Evolutionary conservation across 306 rosid species (phyloP).

Genomic region (Ormosia emarginata): DNA sequence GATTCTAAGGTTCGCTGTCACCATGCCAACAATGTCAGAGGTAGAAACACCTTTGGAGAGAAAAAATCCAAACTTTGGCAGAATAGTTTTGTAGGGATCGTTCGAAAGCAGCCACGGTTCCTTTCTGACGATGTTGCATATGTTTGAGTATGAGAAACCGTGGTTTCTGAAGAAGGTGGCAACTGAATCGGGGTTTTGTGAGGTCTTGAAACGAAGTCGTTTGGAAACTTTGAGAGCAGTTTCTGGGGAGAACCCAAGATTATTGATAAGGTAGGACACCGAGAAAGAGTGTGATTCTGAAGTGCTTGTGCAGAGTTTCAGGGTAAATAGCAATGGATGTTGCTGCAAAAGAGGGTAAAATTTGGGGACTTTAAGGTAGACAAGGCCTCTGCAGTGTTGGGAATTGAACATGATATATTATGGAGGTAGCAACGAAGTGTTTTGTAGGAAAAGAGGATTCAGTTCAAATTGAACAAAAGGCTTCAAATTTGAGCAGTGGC

Average conservation of each 20-base stretch:
- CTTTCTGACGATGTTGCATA: too few species aligned
- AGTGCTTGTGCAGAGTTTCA: not conserved
- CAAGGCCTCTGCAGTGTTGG: too few species aligned
- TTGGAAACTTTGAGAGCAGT: not conserved
- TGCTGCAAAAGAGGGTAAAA: too few species aligned
- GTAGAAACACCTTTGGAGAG: conserved; percentile 17
- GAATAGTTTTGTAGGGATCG: not conserved
- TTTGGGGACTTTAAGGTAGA: too few species aligned
- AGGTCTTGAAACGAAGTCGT: conserved; percentile 7
- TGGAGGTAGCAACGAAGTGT: too few species aligned
- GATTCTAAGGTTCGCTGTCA: not conserved
- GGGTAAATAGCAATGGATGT: not conserved
- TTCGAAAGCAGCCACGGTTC: too few species aligned
- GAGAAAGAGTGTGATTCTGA: not conserved
- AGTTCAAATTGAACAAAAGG: too few species aligned
- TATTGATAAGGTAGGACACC: not conserved
- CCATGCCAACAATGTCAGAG: not conserved
- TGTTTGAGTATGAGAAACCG: not conserved
- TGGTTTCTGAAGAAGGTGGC: not conserved
- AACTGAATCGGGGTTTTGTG: conserved; percentile 24
- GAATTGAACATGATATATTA: too few species aligned
- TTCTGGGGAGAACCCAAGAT: not conserved
- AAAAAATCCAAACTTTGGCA: conserved; percentile 21
- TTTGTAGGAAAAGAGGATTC: too few species aligned
- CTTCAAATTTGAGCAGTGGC: too few species aligned